Percentiles rank a stretch among this genome's conserved stretches.
phyloP scores from a whole-genome alignment of 352 stramenopile genomes.

The Peronosclerospora sorghi region DNA sequence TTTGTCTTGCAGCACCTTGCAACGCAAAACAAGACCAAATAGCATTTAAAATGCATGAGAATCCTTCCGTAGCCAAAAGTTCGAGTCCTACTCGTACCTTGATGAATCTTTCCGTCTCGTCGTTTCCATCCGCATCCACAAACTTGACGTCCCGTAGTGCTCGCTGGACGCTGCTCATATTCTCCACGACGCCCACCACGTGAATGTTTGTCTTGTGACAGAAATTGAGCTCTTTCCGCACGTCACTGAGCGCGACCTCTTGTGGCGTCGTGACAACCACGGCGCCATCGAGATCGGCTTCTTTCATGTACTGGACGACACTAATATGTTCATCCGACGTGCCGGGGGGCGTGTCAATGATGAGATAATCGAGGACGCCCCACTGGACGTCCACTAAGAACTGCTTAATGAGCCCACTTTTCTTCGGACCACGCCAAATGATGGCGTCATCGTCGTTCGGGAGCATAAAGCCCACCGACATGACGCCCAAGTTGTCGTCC shows the following conservation, averaged over 20 bases:
- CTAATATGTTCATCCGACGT: constrained; percentile 99
- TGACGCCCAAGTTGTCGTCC: constrained; percentile 96
- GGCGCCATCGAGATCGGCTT: constrained; percentile 89
- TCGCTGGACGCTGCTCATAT: constrained; percentile 95
- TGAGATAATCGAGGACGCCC: constrained; percentile 98
- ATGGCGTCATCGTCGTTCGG: constrained; percentile 96
- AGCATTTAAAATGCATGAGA: no score
- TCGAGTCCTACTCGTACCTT: no score
- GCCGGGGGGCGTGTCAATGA: constrained; percentile 98
- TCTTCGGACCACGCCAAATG: constrained; percentile 98
- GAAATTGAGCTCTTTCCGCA: constrained; percentile 99
- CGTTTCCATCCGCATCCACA: constrained; percentile 32
- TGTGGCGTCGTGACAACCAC: constrained; percentile 99
- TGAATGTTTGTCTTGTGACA: constrained; percentile 92
- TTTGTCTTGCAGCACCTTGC: constrained; percentile 73
- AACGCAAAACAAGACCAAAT: no score
- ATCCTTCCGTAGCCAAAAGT: no score
- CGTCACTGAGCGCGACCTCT: constrained; percentile 98
- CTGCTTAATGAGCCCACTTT: constrained; percentile 99
- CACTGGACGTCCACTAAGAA: constrained; percentile 99
- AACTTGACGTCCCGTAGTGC: constrained; percentile 65
- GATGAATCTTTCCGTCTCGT: constrained; percentile 55
- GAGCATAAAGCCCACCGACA: constrained; percentile 99
- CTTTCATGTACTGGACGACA: constrained; percentile 98
- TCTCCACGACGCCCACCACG: constrained; percentile 92